Evolutionary conservation across 495 filamentous ascomycete species (phyloP).

Genomic region (Terfezia boudieri): DNA sequence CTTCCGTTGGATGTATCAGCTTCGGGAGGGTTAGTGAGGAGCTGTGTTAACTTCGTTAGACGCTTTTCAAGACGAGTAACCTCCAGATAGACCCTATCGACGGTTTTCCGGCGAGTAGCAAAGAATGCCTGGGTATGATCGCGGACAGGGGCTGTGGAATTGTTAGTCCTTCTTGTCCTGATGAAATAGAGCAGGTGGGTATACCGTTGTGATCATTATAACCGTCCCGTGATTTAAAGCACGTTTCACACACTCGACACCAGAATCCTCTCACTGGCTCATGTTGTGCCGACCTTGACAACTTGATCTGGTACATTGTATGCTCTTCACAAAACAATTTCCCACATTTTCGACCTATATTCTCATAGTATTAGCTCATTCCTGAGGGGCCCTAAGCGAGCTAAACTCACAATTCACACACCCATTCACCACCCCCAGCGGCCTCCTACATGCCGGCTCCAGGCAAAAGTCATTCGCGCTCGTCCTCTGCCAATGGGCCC

Average conservation of each 20-base stretch:
- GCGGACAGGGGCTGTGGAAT: constrained; percentile 22
- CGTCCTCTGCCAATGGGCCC: constrained; percentile 68
- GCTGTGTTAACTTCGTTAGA: constrained; percentile 62
- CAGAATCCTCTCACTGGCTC: constrained; percentile 83
- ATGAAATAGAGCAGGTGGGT: background rate
- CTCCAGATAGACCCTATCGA: constrained; percentile 69
- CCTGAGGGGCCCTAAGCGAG: background rate
- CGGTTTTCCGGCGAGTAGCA: constrained; percentile 42
- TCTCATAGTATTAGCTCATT: background rate
- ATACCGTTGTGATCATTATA: constrained; percentile 72
- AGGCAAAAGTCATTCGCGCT: constrained; percentile 56
- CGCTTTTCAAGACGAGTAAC: constrained; percentile 76
- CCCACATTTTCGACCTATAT: constrained; percentile 45
- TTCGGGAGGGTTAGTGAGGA: constrained; percentile 47
- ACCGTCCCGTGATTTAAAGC: constrained; percentile 85
- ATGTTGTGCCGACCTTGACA: constrained; percentile 70
- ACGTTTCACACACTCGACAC: constrained; percentile 92
- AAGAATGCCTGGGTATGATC: constrained; percentile 51
- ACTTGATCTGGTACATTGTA: constrained; percentile 99
- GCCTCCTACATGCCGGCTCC: constrained; percentile 65
- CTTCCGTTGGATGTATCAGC: constrained; percentile 21
- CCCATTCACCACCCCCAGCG: constrained; percentile 54
- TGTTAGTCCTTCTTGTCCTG: background rate
- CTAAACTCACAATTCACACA: constrained; percentile 48
- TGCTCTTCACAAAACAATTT: constrained; percentile 92